A percentile compares a stretch with the other conserved stretches of the same genome.
These are phyloP conservation scores for Brachypodium distachyon DNA, from an alignment of 202 grass and related monocot genomes.

Conservation along the genomic window DNA sequence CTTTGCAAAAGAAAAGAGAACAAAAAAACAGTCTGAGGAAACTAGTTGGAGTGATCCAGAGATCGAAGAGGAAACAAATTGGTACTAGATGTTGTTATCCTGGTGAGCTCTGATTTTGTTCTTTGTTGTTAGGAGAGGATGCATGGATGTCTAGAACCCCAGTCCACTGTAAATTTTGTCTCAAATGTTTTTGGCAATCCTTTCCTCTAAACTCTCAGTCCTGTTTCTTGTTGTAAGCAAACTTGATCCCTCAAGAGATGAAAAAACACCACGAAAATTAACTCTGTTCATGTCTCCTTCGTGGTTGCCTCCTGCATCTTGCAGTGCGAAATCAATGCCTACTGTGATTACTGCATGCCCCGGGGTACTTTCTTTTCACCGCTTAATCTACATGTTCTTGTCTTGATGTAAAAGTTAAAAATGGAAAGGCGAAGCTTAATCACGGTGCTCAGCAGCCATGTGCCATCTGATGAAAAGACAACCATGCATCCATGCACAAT, in stretches of 20 bases:
- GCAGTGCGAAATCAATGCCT: neutral
- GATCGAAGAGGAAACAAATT: neutral
- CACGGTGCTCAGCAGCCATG: neutral
- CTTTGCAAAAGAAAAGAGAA: constrained; percentile 1
- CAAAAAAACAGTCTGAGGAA: constrained; percentile 9
- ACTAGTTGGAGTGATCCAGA: neutral
- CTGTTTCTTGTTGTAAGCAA: neutral
- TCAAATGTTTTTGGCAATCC: neutral
- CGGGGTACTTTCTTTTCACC: neutral
- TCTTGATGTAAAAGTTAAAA: neutral
- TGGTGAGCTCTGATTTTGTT: constrained; percentile 10
- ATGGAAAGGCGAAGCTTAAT: neutral
- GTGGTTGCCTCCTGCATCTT: too few species aligned
- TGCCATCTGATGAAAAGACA: neutral
- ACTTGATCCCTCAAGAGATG: neutral
- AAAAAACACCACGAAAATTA: too few species aligned
- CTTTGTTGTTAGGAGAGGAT: neutral
- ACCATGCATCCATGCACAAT: neutral
- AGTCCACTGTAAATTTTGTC: constrained; percentile 23
- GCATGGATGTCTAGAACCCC: neutral
- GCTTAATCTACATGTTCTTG: neutral
- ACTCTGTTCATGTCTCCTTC: too few species aligned
- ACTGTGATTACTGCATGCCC: neutral
- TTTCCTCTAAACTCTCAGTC: neutral
- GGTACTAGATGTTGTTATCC: too few species aligned